Evolutionary conservation across 139 green algal genomes (phyloP).

Genomic region (Coccomyxa sp.): DNA sequence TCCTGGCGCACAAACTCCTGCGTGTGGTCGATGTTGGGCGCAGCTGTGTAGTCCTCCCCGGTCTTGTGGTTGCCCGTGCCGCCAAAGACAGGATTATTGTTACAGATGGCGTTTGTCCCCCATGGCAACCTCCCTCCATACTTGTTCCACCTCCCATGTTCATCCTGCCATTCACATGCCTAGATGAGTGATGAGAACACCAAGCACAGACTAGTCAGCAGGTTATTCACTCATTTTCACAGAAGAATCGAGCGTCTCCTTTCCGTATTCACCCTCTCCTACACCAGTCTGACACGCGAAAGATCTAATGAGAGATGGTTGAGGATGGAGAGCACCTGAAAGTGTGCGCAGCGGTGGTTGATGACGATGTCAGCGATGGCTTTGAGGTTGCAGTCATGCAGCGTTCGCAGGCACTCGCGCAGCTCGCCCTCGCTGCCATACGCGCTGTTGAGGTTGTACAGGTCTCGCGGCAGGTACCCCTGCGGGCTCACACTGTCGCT

Average conservation of each 20-base stretch:
- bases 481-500: constrained; percentile 83
- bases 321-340: constrained; percentile 23
- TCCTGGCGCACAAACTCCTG: constrained; percentile 62
- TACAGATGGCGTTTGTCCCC: constrained; percentile 77
- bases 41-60: constrained; percentile 84
- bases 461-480: constrained; percentile 50
- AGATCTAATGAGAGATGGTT: no score
- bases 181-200: not conserved
- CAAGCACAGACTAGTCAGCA: not conserved
- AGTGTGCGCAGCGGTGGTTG: constrained; percentile 85
- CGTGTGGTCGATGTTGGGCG: constrained; percentile 95
- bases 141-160: constrained; percentile 77
- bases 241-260: not conserved
- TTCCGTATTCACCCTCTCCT: not conserved
- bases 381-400: constrained; percentile 76
- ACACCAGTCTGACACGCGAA: not conserved
- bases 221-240: no score
- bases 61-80: constrained; percentile 72
- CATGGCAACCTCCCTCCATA: constrained; percentile 91
- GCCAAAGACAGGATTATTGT: constrained; percentile 82
- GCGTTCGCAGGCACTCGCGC: constrained; percentile 49
- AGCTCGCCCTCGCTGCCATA: constrained; percentile 80
- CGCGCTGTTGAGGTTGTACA: constrained; percentile 72
- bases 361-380: constrained; percentile 93
- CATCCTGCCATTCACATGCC: constrained; percentile 41